Base-by-base conservation (phyloP, 768 basidiomycete species). In the Lactarius psammicola region DNA sequence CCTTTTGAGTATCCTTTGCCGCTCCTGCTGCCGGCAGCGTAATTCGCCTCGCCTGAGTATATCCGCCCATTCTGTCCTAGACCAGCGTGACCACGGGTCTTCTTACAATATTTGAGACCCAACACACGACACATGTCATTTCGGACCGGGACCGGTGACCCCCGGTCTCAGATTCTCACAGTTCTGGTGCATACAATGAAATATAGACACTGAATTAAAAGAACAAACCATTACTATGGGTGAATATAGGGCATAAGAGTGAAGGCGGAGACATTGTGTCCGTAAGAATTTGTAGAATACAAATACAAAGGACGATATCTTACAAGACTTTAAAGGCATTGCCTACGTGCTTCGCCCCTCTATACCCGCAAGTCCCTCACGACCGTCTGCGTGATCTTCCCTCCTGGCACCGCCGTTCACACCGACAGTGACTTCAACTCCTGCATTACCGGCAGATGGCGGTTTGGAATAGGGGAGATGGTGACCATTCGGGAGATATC, bases 401-500 rank as follows among this genome's bases (percentile, higher is more conserved):
- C 70, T 66, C 65, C 65, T 63, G 63, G 74, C 10, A 56, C 36
- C 64, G n/a, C 55, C 65, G 31, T 66, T 65, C 56, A 57, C 67
- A 33, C 56, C 60, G 28, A 62, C 64, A 8, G 54, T 59, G 20
- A 62, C 64, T 31, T 72, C 62, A 42, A 76, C 76, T 30, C 75
- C 72, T 15, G 76, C 59, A 23, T 70, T 73, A 31, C 75, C 77
- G 3, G 74, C 72, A 15, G 79, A 77, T 42, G 77, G 75, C 20
- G 78, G 77, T 71, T 80, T 81, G 42, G 74, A 70, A 63, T 81
- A 81, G 54, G 75, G 69, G 23, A 78, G 72, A 62, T 78, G 78
- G 20, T 80, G 66, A 40, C 77, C 75, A 66, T 81, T 81, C 57
- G 78, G 78, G 18, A 76, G 72, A 15, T 70, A 70, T 44, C 67